Evolutionary conservation across 2,329 filamentous ascomycete species (phyloP).

Genomic region (Xylaria polymorpha): DNA sequence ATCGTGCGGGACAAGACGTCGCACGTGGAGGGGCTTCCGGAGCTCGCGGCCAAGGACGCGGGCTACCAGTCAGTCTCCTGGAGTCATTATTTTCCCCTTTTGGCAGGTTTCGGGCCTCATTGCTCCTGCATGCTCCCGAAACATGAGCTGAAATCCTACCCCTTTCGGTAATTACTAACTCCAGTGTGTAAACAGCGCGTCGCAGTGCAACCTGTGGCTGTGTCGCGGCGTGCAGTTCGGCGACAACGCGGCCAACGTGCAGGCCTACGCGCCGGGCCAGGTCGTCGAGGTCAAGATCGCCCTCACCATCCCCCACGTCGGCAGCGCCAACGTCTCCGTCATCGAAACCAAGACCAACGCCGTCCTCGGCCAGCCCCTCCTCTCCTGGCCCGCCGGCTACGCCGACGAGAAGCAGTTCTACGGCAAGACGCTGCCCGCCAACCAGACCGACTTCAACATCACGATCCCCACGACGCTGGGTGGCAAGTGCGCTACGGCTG

Average conservation of each 20-base stretch:
- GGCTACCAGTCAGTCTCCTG: too few species aligned
- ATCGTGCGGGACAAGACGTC: conserved; percentile 48
- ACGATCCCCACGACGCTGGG: conserved; percentile 46
- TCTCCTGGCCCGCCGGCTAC: conserved; percentile 46
- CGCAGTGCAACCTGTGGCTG: conserved; percentile 53
- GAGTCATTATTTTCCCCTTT: too few species aligned
- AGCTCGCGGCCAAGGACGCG: conserved; percentile 46
- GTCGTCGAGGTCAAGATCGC: conserved; percentile 56
- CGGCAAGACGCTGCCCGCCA: conserved; percentile 42
- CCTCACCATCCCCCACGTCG: conserved; percentile 60
- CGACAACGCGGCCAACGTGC: conserved; percentile 54
- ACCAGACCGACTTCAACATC: conserved; percentile 49
- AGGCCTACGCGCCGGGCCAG: conserved; percentile 56
- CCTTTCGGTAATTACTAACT: too few species aligned
- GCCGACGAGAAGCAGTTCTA: conserved; percentile 49
- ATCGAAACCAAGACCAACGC: conserved; percentile 58
- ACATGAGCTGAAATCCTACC: too few species aligned
- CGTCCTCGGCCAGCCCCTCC: conserved; percentile 52
- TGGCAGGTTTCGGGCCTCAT: too few species aligned
- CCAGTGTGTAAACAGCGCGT: too few species aligned
- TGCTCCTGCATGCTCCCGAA: too few species aligned
- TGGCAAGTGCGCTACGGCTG: conserved; percentile 43
- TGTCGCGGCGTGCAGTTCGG: conserved; percentile 56
- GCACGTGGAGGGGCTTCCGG: conserved; percentile 49
- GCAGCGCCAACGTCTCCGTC: conserved; percentile 61